Conservation (phyloP, 257 asterid species). For the Datura wrightii region DNA sequence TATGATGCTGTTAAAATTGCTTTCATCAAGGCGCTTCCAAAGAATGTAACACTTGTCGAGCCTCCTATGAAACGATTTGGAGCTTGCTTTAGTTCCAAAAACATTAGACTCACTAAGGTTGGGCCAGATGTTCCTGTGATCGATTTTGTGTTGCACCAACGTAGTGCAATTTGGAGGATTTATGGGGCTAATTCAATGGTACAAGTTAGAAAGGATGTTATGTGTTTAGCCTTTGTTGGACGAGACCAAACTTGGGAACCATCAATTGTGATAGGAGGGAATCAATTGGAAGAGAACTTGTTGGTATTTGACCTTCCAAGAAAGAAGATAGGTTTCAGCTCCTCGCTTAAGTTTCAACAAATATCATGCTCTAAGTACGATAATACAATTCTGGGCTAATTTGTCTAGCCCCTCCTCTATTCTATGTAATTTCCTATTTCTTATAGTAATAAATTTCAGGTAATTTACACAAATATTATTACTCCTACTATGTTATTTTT, state of each 20-base stretch:
- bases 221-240: constrained; percentile 55
- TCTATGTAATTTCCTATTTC: too few species aligned
- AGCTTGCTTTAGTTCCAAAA: constrained; percentile 30
- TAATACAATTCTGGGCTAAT: constrained; percentile 18
- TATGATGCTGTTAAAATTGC: constrained; percentile 31
- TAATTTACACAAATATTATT: too few species aligned
- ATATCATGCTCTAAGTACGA: constrained; percentile 50
- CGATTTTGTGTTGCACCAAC: constrained; percentile 37
- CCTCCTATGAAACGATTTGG: constrained; percentile 36
- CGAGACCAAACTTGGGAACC: constrained; percentile 41
- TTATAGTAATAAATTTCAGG: too few species aligned
- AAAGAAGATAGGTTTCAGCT: constrained; percentile 51
- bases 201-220: constrained; percentile 37
- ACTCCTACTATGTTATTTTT: too few species aligned
- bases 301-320: constrained; percentile 52
- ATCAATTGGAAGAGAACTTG: constrained; percentile 57
- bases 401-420: too few species aligned
- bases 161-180: constrained; percentile 47
- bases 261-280: constrained; percentile 50
- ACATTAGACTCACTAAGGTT: constrained; percentile 17
- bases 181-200: constrained; percentile 52
- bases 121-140: constrained; percentile 36
- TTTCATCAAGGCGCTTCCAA: constrained; percentile 14
- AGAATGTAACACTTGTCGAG: constrained; percentile 21
- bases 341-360: constrained; percentile 42